phyloP scores from a whole-genome alignment of 352 stramenopile genomes.

The Pythium sp. region DNA sequence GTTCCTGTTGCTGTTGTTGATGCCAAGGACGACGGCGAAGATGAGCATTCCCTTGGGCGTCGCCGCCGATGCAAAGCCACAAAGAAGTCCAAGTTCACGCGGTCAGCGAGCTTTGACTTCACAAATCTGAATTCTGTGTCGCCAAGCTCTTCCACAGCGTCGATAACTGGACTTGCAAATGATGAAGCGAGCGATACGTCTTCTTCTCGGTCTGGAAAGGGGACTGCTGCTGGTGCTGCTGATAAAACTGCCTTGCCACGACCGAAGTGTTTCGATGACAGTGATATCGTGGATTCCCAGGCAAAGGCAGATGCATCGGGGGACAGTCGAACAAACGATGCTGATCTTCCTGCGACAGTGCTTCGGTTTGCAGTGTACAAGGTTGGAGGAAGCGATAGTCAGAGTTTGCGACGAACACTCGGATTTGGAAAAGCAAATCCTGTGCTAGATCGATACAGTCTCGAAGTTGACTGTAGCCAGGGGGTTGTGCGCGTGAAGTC shows the following conservation, averaged over 20 bases:
- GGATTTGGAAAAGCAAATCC: slow-evolving; percentile 70
- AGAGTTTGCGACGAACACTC: slow-evolving; percentile 54
- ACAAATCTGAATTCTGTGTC: slow-evolving; percentile 36
- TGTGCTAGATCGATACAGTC: slow-evolving; percentile 70
- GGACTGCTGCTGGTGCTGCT: neutral
- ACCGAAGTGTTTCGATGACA: slow-evolving; percentile 79
- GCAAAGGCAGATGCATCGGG: slow-evolving; percentile 27
- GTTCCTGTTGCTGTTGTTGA: slow-evolving; percentile 2
- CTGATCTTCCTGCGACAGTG: slow-evolving; percentile 57
- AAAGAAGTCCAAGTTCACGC: slow-evolving; percentile 55
- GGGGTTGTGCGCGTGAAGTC: slow-evolving; percentile 74
- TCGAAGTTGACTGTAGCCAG: slow-evolving; percentile 73
- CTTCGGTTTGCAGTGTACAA: slow-evolving; percentile 75
- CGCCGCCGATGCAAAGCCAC: slow-evolving; percentile 14
- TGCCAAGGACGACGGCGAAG: neutral
- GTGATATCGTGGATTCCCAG: slow-evolving; percentile 69
- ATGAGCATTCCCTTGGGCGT: neutral
- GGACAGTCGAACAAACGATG: slow-evolving; percentile 28
- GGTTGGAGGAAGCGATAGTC: slow-evolving; percentile 54
- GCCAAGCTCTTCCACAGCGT: slow-evolving; percentile 15
- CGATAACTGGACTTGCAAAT: slow-evolving; percentile 4
- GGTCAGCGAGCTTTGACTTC: slow-evolving; percentile 76
- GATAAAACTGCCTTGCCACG: slow-evolving; percentile 2
- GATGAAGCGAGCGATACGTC: slow-evolving; percentile 8
- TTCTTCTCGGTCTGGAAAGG: neutral